Evolutionary conservation across 106 monocot genomes (phyloP).

Genomic region (Dendrobium huoshanense): DNA sequence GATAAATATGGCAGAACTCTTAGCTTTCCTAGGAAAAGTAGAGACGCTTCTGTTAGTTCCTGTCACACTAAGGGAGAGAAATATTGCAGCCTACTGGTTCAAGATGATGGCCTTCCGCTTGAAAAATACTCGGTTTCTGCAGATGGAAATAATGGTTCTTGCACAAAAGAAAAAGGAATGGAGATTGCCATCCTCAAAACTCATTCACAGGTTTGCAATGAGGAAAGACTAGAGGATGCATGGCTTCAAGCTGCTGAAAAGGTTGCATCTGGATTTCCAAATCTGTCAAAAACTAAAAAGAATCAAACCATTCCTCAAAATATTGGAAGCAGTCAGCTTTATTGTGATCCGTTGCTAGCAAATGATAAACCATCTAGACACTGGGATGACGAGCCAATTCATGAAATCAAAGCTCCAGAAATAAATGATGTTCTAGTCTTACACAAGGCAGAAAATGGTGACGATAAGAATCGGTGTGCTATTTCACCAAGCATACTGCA

Average conservation of each 20-base stretch:
- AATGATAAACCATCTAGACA: conserved; percentile 8
- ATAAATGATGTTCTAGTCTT: conserved; percentile 12
- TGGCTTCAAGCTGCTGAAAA: conserved; percentile 66
- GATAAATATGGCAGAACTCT: conserved; percentile 1
- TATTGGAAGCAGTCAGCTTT: conserved; percentile 15
- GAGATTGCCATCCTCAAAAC: conserved; percentile 9
- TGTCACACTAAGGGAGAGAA: conserved; percentile 11
- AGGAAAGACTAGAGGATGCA: conserved; percentile 60
- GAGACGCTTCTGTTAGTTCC: conserved; percentile 10
- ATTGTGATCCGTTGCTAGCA: conserved; percentile 1
- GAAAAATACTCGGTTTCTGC: conserved; percentile 9
- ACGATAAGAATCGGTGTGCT: conserved; percentile 15
- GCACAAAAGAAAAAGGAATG: conserved; percentile 1
- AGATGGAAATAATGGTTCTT: conserved; percentile 5
- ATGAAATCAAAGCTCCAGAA: conserved; percentile 30
- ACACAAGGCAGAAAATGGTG: conserved; percentile 11
- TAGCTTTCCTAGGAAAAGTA: conserved; percentile 15
- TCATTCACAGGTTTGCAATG: conserved; percentile 16
- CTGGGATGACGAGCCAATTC: conserved; percentile 27
- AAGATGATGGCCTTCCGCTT: conserved; percentile 3
- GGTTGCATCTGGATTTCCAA: conserved; percentile 18
- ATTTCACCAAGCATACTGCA: conserved; percentile 72
- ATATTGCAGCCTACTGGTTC: conserved; percentile 7
- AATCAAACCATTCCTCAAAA: conserved; percentile 43
- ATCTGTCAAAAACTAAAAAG: conserved; percentile 30